Evolutionary conservation across 2,329 filamentous ascomycete species (phyloP).

Genomic region (Alternaria ventricosa): DNA sequence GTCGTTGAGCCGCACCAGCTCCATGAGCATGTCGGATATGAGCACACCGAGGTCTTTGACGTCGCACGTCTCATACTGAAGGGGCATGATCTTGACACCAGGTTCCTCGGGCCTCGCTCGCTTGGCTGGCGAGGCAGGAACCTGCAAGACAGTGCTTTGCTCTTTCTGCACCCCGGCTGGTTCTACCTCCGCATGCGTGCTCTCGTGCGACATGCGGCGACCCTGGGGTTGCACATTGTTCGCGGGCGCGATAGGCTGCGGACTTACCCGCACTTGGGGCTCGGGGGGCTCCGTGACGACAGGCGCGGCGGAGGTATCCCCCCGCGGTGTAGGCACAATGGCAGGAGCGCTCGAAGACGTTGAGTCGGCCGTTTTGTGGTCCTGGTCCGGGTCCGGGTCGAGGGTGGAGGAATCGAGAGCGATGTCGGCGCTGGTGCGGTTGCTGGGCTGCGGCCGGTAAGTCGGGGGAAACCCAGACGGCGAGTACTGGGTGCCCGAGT

Average conservation of each 20-base stretch:
- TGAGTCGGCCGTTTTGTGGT: constrained; percentile 8
- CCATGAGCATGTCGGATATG: constrained; percentile 93
- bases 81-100: constrained; percentile 66
- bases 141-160: constrained; percentile 23
- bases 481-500: constrained; percentile 63
- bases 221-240: constrained; percentile 23
- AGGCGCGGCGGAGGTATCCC: constrained; percentile 41
- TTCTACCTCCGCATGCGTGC: constrained; percentile 13
- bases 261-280: constrained; percentile 44
- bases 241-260: constrained; percentile 33
- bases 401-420: background rate
- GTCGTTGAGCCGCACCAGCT: constrained; percentile 93
- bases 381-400: background rate
- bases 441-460: constrained; percentile 31
- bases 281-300: constrained; percentile 45
- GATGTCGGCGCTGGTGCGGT: background rate
- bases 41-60: constrained; percentile 87
- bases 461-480: constrained; percentile 57
- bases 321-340: constrained; percentile 32
- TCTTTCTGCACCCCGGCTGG: constrained; percentile 20
- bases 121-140: constrained; percentile 39
- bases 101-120: constrained; percentile 47
- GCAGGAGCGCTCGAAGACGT: constrained; percentile 19
- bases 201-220: constrained; percentile 20
- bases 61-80: constrained; percentile 79